These are phyloP conservation scores for Penicillium sp. DNA, from an alignment of 2,329 filamentous ascomycete species.

Conservation along the genomic window DNA sequence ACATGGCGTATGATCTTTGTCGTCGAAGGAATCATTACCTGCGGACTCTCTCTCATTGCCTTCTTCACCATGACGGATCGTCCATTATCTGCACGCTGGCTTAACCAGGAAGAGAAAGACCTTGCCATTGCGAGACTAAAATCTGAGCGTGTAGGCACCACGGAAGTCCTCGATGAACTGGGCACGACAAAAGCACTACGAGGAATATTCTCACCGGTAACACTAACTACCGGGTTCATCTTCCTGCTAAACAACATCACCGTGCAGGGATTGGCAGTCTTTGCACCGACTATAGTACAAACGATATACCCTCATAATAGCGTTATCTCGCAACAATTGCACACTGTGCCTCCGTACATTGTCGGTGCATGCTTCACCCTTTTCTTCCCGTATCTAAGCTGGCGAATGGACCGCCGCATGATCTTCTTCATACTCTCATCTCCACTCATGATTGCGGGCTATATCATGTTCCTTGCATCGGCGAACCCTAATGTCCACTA, in stretches of 20 bases:
- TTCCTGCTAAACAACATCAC: conserved; percentile 67
- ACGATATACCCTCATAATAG: conserved; percentile 61
- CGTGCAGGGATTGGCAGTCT: conserved; percentile 62
- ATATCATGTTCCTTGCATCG: conserved; percentile 68
- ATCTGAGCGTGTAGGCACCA: conserved; percentile 60
- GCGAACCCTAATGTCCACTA: conserved; percentile 64
- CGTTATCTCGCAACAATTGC: conserved; percentile 60
- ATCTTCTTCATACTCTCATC: conserved; percentile 67
- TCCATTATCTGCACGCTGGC: conserved; percentile 69
- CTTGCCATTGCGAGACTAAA: conserved; percentile 63
- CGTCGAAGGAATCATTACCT: conserved; percentile 60
- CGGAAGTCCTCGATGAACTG: conserved; percentile 61
- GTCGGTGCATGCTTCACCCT: conserved; percentile 77
- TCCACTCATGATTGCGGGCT: conserved; percentile 66
- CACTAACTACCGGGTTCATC: conserved; percentile 53
- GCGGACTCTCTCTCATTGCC: conserved; percentile 53
- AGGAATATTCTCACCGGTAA: conserved; percentile 63
- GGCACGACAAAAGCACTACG: conserved; percentile 56
- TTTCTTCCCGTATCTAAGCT: conserved; percentile 68
- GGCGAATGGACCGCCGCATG: conserved; percentile 69
- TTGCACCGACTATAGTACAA: conserved; percentile 65
- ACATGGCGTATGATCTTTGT: conserved; percentile 55
- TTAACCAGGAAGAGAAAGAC: conserved; percentile 62
- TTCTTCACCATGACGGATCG: conserved; percentile 71
- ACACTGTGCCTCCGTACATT: conserved; percentile 57